Evolutionary conservation across 805 yeast genomes (phyloP).

Genomic region (Hanseniaspora thailandica): DNA sequence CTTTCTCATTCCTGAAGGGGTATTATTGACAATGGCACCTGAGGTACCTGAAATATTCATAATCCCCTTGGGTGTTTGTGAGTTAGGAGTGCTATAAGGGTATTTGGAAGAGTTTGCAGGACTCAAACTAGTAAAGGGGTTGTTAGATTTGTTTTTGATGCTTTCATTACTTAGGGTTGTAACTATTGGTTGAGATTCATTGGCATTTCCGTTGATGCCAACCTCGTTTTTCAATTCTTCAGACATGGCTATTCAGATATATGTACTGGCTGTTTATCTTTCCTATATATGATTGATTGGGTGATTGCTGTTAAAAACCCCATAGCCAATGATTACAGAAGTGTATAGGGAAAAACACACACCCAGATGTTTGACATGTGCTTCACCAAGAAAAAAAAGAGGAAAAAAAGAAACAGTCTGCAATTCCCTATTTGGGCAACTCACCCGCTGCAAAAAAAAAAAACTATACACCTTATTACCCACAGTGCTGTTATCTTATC

Average conservation of each 20-base stretch:
- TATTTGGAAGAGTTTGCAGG: slow-evolving; percentile 19
- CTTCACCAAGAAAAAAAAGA: too few relatives aligned
- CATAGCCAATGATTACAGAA: too few relatives aligned
- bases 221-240: not conserved
- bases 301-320: too few relatives aligned
- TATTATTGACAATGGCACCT: slow-evolving; percentile 27
- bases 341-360: too few relatives aligned
- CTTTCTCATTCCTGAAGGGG: slow-evolving; percentile 27
- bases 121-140: not conserved
- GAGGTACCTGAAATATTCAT: slow-evolving; percentile 28
- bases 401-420: too few relatives aligned
- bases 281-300: not conserved
- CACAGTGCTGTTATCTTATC: slow-evolving; percentile 1
- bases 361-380: too few relatives aligned
- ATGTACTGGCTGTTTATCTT: too few relatives aligned
- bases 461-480: too few relatives aligned
- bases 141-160: not conserved
- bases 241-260: not conserved
- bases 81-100: slow-evolving; percentile 17
- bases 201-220: slow-evolving; percentile 6
- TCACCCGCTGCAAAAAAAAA: not conserved
- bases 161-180: slow-evolving; percentile 1
- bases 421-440: not conserved
- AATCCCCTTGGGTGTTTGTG: slow-evolving; percentile 25
- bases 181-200: not conserved